Evolutionary conservation across 2,329 filamentous ascomycete genomes (phyloP), one percentile per base, ranked within the genome.

Genomic region (Lasiodiplodia gonubiensis): DNA sequence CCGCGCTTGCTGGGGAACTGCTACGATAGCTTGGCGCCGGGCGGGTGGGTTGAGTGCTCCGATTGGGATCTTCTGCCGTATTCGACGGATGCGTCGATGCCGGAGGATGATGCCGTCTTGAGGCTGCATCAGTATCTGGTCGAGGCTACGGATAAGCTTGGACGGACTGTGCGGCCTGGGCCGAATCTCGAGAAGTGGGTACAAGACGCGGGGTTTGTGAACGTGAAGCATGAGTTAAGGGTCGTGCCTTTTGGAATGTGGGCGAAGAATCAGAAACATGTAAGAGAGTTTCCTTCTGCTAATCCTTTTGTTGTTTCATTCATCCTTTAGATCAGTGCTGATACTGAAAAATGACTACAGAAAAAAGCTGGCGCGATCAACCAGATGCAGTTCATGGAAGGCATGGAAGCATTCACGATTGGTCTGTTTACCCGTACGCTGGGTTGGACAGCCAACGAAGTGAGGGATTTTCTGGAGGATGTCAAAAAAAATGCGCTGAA

Each of bases 151-250:
- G 39, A 37, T 4, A 70, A 69, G 64, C 64, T 68, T 1, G 80
- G 80, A 55, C 74, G 80, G 25, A 77, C 79, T 3, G 73, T 80
- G 65, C 76, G 78, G 64, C 74, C 73, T 18, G 79, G 81, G 52
- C 74, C 75, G 21, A 68, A 75, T 16, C 79, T 81, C 68, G 74
- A 76, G 48, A 68, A 75, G 14, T 76, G 76, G 73, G 80, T 83
- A 75, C 73, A 75, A n/a, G 71, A 76, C 8, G 79, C 78, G 1
- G 81, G 81, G 6, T 83, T 82, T 70, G 76, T 81, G 48, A 80
- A 83, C 52, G 76, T 83, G 23, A 72, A 79, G 53, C 74, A 77
- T 10, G 69, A 46, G 42, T 67, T 61, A 3, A 39, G 66, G 27
- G 70, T 70, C 55, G 68, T 69, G 59, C 72, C 71, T 5, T 68